phyloP scores from a whole-genome alignment of 768 basidiomycete species.

The Albatrellus ellisii region DNA sequence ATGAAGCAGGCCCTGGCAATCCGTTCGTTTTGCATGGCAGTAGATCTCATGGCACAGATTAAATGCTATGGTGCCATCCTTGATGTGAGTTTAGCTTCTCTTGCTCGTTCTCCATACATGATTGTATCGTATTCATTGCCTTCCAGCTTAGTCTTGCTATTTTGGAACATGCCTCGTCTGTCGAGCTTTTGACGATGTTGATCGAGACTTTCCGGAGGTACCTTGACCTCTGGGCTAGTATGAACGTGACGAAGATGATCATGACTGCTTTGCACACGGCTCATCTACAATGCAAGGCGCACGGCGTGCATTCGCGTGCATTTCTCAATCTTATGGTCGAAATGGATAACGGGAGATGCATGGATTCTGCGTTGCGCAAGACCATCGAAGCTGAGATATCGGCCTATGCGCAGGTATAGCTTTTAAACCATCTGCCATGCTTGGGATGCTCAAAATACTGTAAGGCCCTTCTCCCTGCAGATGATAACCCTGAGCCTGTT shows the following conservation, averaged over 20 bases:
- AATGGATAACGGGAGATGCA: conserved; percentile 46
- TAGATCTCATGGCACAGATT: conserved; percentile 45
- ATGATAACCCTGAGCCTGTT: conserved; percentile 20
- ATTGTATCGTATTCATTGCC: neutral
- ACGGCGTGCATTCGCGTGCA: conserved; percentile 51
- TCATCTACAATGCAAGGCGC: conserved; percentile 48
- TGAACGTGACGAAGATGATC: conserved; percentile 47
- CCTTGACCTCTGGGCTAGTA: conserved; percentile 64
- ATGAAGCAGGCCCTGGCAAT: conserved; percentile 21
- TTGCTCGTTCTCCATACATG: too few species aligned
- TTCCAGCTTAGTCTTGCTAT: conserved; percentile 24
- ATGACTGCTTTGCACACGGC: conserved; percentile 46
- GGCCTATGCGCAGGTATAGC: conserved; percentile 46
- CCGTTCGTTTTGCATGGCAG: conserved; percentile 40
- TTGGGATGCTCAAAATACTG: neutral
- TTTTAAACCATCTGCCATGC: neutral
- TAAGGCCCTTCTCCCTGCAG: conserved; percentile 30
- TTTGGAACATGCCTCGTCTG: conserved; percentile 37
- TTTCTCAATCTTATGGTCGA: conserved; percentile 51
- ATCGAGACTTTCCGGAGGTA: conserved; percentile 66
- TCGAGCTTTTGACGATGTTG: conserved; percentile 42
- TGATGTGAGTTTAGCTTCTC: conserved; percentile 33
- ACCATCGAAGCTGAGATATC: conserved; percentile 46
- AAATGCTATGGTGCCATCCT: conserved; percentile 58
- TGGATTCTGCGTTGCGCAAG: conserved; percentile 42